phyloP scores from a whole-genome alignment of 768 basidiomycete genomes.

The Tulasnella sp. region DNA sequence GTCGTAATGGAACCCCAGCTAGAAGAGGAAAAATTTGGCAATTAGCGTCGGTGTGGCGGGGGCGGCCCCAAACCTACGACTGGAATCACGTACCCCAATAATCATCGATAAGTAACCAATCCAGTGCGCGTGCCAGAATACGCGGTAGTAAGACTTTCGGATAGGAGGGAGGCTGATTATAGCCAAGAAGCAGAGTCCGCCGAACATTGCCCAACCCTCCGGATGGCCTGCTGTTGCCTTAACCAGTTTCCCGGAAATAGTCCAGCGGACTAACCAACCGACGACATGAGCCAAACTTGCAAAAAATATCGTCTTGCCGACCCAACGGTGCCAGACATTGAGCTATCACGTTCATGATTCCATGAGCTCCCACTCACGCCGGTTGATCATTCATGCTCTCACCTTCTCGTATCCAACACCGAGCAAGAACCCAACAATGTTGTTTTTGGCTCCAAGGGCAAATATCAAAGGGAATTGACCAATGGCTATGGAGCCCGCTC shows the following conservation, averaged over 20 bases:
- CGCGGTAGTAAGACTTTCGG: constrained; percentile 58
- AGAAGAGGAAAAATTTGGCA: neutral
- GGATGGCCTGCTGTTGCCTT: constrained; percentile 35
- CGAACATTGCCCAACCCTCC: constrained; percentile 50
- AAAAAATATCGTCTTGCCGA: constrained; percentile 56
- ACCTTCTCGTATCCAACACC: constrained; percentile 30
- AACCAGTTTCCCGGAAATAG: constrained; percentile 39
- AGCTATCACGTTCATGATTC: constrained; percentile 43
- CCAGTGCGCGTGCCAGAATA: constrained; percentile 63
- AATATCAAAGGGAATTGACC: constrained; percentile 29
- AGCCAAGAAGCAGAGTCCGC: constrained; percentile 53
- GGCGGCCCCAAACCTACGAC: constrained; percentile 32
- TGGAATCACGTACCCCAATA: constrained; percentile 48
- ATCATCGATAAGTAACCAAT: constrained; percentile 53
- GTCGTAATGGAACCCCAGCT: constrained; percentile 46
- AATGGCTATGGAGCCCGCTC: constrained; percentile 11
- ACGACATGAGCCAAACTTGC: constrained; percentile 57
- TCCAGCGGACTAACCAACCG: constrained; percentile 49
- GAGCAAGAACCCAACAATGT: constrained; percentile 25
- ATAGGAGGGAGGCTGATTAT: constrained; percentile 60
- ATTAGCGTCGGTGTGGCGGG: neutral
- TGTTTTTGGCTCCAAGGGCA: constrained; percentile 29
- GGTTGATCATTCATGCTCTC: neutral
- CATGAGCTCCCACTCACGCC: neutral
- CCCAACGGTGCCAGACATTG: constrained; percentile 71